A percentile compares a stretch with the other conserved stretches of the same genome.
These are phyloP conservation scores for Thoreauomyces humboldtii DNA, from an alignment of 192 early-diverging fungal species.

Conservation along the genomic window DNA sequence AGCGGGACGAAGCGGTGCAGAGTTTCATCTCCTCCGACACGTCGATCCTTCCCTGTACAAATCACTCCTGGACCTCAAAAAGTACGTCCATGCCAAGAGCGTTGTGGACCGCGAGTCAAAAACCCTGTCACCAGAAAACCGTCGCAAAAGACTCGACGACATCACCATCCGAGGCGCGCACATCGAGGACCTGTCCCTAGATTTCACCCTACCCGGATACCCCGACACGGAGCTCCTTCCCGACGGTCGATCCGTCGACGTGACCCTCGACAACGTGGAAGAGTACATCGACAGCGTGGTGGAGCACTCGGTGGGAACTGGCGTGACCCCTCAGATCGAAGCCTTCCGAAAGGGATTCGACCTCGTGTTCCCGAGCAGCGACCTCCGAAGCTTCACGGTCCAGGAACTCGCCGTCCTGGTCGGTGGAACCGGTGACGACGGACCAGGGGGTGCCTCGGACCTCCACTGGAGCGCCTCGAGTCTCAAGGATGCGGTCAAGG, in stretches of 20 bases:
- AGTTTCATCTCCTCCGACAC: slow-evolving; percentile 33
- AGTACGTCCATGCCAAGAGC: slow-evolving; percentile 61
- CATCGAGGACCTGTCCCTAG: slow-evolving; percentile 65
- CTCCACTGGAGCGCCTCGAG: slow-evolving; percentile 72
- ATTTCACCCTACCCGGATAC: slow-evolving; percentile 86
- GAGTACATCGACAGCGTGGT: slow-evolving; percentile 70
- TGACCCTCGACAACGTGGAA: slow-evolving; percentile 81
- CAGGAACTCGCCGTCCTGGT: slow-evolving; percentile 72
- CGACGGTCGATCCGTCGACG: slow-evolving; percentile 59
- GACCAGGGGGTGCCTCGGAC: neutral
- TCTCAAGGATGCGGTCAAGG: slow-evolving; percentile 67
- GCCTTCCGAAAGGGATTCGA: slow-evolving; percentile 82
- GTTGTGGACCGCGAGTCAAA: slow-evolving; percentile 52
- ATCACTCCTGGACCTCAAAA: slow-evolving; percentile 65
- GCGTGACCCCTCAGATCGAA: slow-evolving; percentile 67
- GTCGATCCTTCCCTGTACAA: slow-evolving; percentile 67
- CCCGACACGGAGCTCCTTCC: slow-evolving; percentile 64
- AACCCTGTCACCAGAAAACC: slow-evolving; percentile 47
- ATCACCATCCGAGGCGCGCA: slow-evolving; percentile 52
- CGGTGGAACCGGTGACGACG: slow-evolving; percentile 58
- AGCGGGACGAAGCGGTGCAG: slow-evolving; percentile 6
- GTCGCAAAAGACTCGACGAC: slow-evolving; percentile 36
- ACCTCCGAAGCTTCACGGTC: slow-evolving; percentile 67
- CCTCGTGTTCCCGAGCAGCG: slow-evolving; percentile 68
- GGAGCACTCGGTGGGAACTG: slow-evolving; percentile 61